These are phyloP conservation scores for Selenicereus undatus DNA, from an alignment of 148 eudicot genomes.

Conservation along the genomic window DNA sequence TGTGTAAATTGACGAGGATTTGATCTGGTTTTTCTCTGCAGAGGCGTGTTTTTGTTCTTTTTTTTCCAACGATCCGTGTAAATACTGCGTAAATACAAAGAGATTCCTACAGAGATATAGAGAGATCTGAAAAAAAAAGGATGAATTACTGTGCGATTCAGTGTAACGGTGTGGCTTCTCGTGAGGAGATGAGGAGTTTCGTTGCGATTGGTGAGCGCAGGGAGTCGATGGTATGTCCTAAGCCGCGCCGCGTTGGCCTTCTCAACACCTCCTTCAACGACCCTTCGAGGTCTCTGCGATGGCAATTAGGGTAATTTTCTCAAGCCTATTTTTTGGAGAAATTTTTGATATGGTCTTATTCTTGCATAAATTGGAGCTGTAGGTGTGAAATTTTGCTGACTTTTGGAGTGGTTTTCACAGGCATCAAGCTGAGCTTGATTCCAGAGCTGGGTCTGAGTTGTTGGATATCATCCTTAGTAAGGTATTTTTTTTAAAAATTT, in stretches of 20 bases:
- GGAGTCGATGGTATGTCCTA: slow-evolving; percentile 66
- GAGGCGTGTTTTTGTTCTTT: slow-evolving; percentile 21
- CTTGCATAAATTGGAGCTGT: background rate
- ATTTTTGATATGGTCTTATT: background rate
- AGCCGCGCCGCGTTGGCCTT: slow-evolving; percentile 74
- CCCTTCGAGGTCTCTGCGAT: slow-evolving; percentile 44
- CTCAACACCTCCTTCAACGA: slow-evolving; percentile 34
- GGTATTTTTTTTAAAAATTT: slow-evolving; percentile 40
- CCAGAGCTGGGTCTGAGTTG: slow-evolving; percentile 81
- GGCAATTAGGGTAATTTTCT: slow-evolving; percentile 57
- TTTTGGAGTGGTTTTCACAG: slow-evolving; percentile 31
- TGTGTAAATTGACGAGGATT: background rate
- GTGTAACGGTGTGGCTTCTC: slow-evolving; percentile 49
- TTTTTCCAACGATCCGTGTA: slow-evolving; percentile 20
- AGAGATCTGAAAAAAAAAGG: background rate
- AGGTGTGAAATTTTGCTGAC: background rate
- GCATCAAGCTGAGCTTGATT: slow-evolving; percentile 70
- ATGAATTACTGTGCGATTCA: slow-evolving; percentile 68
- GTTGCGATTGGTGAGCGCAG: slow-evolving; percentile 24
- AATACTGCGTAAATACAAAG: slow-evolving; percentile 21
- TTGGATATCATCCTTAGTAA: slow-evolving; percentile 77
- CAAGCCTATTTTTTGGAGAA: background rate
- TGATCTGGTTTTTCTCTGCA: background rate
- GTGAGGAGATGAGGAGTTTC: slow-evolving; percentile 6
- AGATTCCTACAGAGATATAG: background rate